phyloP scores from a whole-genome alignment of 352 stramenopile genomes.

The Phytopythium oedochilum region DNA sequence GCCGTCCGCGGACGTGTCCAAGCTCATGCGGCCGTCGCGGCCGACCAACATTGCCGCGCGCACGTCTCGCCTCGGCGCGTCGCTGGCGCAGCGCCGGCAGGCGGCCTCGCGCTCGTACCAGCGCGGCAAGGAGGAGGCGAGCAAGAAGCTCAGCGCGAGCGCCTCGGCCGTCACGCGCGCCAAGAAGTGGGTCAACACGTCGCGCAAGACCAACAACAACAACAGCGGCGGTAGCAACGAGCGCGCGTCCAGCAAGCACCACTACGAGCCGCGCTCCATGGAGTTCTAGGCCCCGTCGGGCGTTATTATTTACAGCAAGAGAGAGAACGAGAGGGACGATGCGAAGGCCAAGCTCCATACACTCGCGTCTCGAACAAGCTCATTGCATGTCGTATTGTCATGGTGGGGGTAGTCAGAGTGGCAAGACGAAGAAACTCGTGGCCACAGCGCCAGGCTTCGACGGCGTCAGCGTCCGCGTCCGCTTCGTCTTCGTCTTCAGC shows the following conservation, averaged over 20 bases:
- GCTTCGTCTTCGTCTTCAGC: too few species aligned
- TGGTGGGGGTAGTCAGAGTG: too few species aligned
- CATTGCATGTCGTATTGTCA: too few species aligned
- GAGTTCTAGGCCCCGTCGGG: background rate
- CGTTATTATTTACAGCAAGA: conserved; percentile 2
- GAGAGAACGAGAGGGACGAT: conserved; percentile 3
- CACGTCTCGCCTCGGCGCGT: conserved; percentile 20
- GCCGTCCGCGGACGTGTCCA: conserved; percentile 36
- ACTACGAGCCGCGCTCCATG: conserved; percentile 5
- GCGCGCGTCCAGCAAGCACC: conserved; percentile 8
- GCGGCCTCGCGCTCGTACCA: conserved; percentile 22
- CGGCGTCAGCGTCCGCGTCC: too few species aligned
- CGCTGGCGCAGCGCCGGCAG: conserved; percentile 29
- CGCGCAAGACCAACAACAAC: conserved; percentile 14
- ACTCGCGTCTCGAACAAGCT: too few species aligned
- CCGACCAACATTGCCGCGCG: conserved; percentile 8
- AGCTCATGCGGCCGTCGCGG: conserved; percentile 20
- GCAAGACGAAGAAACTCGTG: too few species aligned
- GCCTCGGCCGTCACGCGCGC: conserved; percentile 20
- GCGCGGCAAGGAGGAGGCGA: conserved; percentile 23
- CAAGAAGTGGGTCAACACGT: conserved; percentile 25
- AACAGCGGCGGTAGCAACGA: too few species aligned
- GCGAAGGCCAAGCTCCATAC: too few species aligned
- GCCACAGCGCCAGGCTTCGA: too few species aligned
- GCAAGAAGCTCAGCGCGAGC: conserved; percentile 20